Evolutionary conservation across 179 eudicot genomes (phyloP).

Genomic region (Beta corolliflora): DNA sequence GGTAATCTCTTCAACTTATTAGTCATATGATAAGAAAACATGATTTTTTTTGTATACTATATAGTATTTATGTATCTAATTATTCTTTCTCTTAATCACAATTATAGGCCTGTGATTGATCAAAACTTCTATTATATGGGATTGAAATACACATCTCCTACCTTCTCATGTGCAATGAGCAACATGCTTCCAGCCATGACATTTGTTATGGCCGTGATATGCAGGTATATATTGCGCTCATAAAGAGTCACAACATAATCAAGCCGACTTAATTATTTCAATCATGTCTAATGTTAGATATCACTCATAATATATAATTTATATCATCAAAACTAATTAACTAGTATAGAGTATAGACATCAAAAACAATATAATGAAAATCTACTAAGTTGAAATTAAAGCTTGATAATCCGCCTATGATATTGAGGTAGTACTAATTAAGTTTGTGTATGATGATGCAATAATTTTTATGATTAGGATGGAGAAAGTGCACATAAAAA

Average conservation of each 20-base stretch:
- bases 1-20: constrained; percentile 41
- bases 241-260: not conserved
- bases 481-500: constrained; percentile 81
- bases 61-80: not conserved
- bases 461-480: constrained; percentile 49
- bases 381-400: no score
- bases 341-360: no score
- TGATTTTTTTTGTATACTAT: no score
- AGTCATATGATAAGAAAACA: no score
- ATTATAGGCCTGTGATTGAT: constrained; percentile 80
- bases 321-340: no score
- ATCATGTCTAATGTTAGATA: not conserved
- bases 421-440: not conserved
- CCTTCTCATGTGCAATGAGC: constrained; percentile 95
- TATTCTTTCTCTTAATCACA: not conserved
- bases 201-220: constrained; percentile 88
- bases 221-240: constrained; percentile 55
- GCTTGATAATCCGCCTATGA: no score
- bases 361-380: no score
- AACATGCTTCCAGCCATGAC: constrained; percentile 99
- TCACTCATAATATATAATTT: no score
- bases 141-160: constrained; percentile 83
- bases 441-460: constrained; percentile 1
- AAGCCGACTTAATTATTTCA: not conserved
- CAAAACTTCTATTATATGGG: constrained; percentile 96